Evolutionary conservation across 257 asterid genomes (phyloP).

Genomic region (Euphrasia confusa): DNA sequence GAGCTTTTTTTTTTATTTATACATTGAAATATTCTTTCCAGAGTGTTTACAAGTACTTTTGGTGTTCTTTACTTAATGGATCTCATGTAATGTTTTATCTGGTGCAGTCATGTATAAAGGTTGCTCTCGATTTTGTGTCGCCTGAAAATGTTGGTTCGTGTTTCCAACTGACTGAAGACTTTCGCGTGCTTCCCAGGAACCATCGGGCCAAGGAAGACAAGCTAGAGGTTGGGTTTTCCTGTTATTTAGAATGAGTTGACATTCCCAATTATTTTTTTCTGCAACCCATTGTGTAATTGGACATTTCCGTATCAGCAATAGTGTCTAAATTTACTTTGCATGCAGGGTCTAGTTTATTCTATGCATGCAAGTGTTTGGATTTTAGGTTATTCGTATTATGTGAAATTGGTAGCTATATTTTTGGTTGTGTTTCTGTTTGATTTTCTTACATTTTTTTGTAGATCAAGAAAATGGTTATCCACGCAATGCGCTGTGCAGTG

Average conservation of each 20-base stretch:
- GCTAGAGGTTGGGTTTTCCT: constrained; percentile 34
- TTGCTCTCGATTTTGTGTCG: constrained; percentile 43
- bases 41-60: constrained; percentile 3
- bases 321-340: too few species aligned
- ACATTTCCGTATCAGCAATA: background rate
- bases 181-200: constrained; percentile 36
- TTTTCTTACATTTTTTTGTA: background rate
- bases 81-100: constrained; percentile 13
- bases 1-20: background rate
- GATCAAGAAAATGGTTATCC: constrained; percentile 36
- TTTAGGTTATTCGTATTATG: background rate
- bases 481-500: constrained; percentile 31
- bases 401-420: background rate
- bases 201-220: constrained; percentile 43
- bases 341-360: too few species aligned
- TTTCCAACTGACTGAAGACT: constrained; percentile 35
- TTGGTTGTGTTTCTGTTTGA: background rate
- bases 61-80: background rate
- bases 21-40: background rate
- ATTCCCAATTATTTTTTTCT: background rate
- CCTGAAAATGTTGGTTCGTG: constrained; percentile 41
- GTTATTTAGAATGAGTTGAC: background rate
- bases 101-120: constrained; percentile 46
- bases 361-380: background rate
- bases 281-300: background rate